Base-by-base conservation (phyloP, 768 basidiomycete species). In the Rhodosporidiobolus sp. region DNA sequence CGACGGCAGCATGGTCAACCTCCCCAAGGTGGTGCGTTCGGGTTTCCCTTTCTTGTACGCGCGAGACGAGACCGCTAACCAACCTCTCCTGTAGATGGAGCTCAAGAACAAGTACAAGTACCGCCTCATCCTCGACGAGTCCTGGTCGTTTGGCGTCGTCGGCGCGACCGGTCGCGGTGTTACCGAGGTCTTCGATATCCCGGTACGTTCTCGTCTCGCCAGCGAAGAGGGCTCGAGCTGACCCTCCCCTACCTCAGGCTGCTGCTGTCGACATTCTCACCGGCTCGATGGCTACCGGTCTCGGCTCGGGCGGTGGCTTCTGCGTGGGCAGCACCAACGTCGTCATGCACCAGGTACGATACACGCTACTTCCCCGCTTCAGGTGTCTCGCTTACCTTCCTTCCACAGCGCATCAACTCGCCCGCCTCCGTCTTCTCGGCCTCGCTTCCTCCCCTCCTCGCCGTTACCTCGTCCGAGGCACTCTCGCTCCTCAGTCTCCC, bases 391-490 rank as follows among this genome's bases (percentile, higher is more conserved):
- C 64, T 3, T 24, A 52, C 48, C 63, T 45, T 45, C 49, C 22
- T 28, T 22, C 7, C 61, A 46, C 78, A 96, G 87, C 93, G 93
- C 57, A 96, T 95, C 86, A 98, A 98, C 80, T 92, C 91, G 24
- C 88, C 92, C 7, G 88, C 93, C 0, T 95, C 92, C 80, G 93
- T 99, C 70, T 99, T 93, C 84, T 96, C 95, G 2, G 96, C 96
- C 26, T 88, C 95, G 4, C 88, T 95, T 83, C 96, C 96, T 0
- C 87, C 92, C 5, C 85, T 94, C 54, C 88, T 98, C 50, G 88
- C 92, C 28, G 93, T 93, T 74, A 87, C 89, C 76, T 91, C 88
- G 4, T 94, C 91, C 0, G 89, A 92, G 77, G 92, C 88, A 11
- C 90, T 97, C 81, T 86, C 87, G 77, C 87, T 90, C 74, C 84